A percentile compares a stretch with the other conserved stretches of the same genome.
These are phyloP conservation scores for Heritiera fomes DNA, from an alignment of 345 rosid species.

Conservation along the genomic window DNA sequence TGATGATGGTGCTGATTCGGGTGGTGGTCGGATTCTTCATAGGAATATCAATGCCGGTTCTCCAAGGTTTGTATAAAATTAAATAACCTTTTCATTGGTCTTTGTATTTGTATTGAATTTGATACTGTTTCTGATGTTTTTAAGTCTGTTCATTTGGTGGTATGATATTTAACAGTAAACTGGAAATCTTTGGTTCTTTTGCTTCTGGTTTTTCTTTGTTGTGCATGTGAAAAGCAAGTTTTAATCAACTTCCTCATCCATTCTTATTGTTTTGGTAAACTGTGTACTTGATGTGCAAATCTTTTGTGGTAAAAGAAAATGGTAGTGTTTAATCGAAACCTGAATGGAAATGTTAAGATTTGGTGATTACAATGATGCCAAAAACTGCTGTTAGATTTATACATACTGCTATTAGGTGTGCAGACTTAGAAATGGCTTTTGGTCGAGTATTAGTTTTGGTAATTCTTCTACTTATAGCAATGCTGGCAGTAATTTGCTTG, in stretches of 20 bases:
- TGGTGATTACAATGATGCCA: not conserved
- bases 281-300: not conserved
- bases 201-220: not conserved
- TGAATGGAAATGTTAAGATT: not conserved
- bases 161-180: not conserved
- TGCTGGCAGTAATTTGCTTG: not conserved
- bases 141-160: not conserved
- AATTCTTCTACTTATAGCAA: not conserved
- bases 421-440: not conserved
- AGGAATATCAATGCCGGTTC: conserved; percentile 68
- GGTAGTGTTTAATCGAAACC: not conserved
- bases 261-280: not conserved
- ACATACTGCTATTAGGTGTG: not conserved
- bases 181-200: not conserved
- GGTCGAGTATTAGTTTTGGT: not conserved
- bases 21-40: conserved; percentile 73
- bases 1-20: conserved; percentile 51
- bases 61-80: conserved; percentile 45
- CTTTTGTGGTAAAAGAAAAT: not conserved
- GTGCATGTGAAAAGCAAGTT: not conserved
- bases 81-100: not conserved
- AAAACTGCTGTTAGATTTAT: not conserved
- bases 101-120: not conserved
- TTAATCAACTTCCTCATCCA: not conserved
- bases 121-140: not conserved